phyloP scores from a whole-genome alignment of 176 grass and related monocot genomes.

The Cenchrus americanus region DNA sequence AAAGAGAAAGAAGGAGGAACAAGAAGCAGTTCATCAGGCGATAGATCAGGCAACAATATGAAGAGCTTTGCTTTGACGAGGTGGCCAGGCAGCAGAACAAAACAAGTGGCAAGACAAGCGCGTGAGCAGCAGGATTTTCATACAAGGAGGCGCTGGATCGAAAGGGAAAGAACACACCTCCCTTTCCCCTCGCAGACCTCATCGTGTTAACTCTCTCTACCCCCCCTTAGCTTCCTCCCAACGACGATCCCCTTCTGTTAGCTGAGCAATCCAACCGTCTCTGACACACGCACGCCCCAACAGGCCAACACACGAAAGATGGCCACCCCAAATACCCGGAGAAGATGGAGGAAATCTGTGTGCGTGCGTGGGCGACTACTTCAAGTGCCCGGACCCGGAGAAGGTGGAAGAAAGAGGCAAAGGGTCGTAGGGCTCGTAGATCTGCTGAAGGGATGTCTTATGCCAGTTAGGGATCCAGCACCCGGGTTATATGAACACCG shows the following conservation, averaged over 20 bases:
- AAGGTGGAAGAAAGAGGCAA: conserved; percentile 56
- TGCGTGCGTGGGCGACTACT: neutral
- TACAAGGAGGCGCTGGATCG: conserved; percentile 19
- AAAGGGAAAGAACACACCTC: conserved; percentile 51
- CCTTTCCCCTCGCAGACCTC: conserved; percentile 34
- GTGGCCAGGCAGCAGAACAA: neutral
- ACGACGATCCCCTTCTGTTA: conserved; percentile 4
- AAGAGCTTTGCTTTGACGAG: conserved; percentile 10
- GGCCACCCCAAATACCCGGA: conserved; percentile 36
- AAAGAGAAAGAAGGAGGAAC: neutral
- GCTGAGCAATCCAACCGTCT: conserved; percentile 25
- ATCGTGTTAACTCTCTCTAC: conserved; percentile 27
- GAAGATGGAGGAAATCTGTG: conserved; percentile 48
- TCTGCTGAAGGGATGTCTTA: conserved; percentile 42
- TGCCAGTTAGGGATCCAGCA: conserved; percentile 48
- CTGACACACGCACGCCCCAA: conserved; percentile 47
- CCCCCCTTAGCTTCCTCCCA: neutral
- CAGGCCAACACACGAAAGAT: conserved; percentile 36
- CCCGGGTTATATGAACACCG: conserved; percentile 50
- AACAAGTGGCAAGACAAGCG: conserved; percentile 28
- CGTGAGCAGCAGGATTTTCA: conserved; percentile 8
- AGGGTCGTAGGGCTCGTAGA: conserved; percentile 53
- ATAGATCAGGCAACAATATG: conserved; percentile 29
- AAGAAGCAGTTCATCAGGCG: neutral
- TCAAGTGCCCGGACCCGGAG: conserved; percentile 37